Base-by-base conservation (phyloP, 192 early-diverging fungal genomes). In the Polychytrium aggregatum region DNA sequence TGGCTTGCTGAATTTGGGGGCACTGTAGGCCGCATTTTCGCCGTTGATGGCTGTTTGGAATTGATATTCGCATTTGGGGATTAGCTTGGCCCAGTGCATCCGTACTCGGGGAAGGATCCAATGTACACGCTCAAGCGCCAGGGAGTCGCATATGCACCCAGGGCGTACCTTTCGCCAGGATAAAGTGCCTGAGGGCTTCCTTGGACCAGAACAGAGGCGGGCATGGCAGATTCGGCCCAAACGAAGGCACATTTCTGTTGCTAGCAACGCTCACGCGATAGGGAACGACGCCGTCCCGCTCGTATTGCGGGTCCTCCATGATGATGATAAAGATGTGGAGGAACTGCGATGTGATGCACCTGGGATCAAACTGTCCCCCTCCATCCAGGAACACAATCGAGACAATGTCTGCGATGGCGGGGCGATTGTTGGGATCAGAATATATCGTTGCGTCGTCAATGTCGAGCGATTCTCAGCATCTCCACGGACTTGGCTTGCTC, bases 21-120 rank as follows among this genome's bases (percentile, higher is more conserved):
- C 64, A 26, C 65, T 67, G 46, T 65, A 65, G 1, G 71, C 60
- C 7, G 71, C 60, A 40, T 65, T 56, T 53, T 73, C 71, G 34
- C 62, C 71, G 37, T 73, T 73, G 29, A 73, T 61, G 39, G 62
- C 68, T 68, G 45, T 2, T 49, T 9, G 26, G 27, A 36, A 50
- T 11, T 6, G 0, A 21, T 59, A 16, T 56, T 44, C 6, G 48
- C 14, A 6, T 26, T 21, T 4, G 4, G 31, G 4, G 6, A 10
- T 7, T 43, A 4, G 7, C 3, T 41, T 44, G 7, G 40, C 31
- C 31, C 11, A n/a, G 20, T 45, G 6, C 11, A 8, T 33, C 31
- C 11, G 31, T 33, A 4, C 11, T 4, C 11, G 6, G 4, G 31
- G 31, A 8, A 8, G 31, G 6, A 33, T 33, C 31, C 26, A 57